Conservation (phyloP, 345 rosid genomes). For the Salix caprea region DNA sequence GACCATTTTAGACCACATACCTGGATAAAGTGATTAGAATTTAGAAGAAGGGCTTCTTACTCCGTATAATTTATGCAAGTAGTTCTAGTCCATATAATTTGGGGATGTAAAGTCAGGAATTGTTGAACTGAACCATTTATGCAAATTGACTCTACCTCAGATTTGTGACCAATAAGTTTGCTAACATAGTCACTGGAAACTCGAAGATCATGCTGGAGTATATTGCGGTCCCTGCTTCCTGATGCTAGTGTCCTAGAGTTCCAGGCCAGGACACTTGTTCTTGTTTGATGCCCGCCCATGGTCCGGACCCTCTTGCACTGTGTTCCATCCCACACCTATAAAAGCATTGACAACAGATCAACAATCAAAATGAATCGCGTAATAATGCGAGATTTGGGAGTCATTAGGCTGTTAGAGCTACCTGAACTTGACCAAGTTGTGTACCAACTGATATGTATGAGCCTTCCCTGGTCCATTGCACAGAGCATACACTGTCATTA, state of each 20-base stretch:
- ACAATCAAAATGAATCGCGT: not conserved
- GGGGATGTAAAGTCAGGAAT: not conserved
- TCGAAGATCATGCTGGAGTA: conserved; percentile 94
- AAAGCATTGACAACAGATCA: not conserved
- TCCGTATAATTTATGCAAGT: not conserved
- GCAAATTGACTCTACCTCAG: conserved; percentile 48
- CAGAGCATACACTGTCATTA: conserved; percentile 69
- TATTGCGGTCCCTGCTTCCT: conserved; percentile 89
- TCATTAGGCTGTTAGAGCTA: conserved; percentile 20
- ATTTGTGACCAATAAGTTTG: conserved; percentile 90
- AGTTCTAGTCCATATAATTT: not conserved
- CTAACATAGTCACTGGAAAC: conserved; percentile 61
- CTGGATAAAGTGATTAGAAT: conserved; percentile 18
- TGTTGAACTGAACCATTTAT: not conserved
- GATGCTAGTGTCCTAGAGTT: conserved; percentile 79
- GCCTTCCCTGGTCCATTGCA: conserved; percentile 97
- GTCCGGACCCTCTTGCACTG: conserved; percentile 79
- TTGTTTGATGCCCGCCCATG: conserved; percentile 93
- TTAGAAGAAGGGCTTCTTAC: not conserved
- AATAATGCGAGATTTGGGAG: not conserved
- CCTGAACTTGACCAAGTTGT: conserved; percentile 88
- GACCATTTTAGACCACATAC: conserved; percentile 97
- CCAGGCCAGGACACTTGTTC: conserved; percentile 96
- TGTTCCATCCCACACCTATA: conserved; percentile 89
- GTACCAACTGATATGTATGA: conserved; percentile 91